Evolutionary conservation across 495 filamentous ascomycete species (phyloP).

Genomic region (Barbatosphaeria neglecta): DNA sequence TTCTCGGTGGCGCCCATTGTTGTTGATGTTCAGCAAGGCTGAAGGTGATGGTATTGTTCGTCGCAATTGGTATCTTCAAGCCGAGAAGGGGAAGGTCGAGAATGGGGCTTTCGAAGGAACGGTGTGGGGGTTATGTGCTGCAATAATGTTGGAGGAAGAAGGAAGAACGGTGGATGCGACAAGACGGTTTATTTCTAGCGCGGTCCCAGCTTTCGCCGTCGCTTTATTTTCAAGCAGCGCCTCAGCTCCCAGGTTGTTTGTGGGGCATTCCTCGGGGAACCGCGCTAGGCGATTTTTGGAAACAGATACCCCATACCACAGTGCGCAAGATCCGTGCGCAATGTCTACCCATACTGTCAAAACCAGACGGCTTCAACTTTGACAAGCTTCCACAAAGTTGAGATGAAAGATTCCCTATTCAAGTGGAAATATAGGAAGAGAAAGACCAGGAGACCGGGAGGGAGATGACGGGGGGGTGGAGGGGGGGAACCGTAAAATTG

Average conservation of each 20-base stretch:
- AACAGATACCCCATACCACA: neutral
- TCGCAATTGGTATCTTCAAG: neutral
- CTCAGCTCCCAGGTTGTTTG: neutral
- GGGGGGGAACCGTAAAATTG: too few relatives aligned
- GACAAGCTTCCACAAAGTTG: too few relatives aligned
- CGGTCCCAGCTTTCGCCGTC: neutral
- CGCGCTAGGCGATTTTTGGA: neutral
- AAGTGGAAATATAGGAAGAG: too few relatives aligned
- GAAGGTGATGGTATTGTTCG: neutral
- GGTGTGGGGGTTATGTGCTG: neutral
- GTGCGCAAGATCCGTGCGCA: neutral
- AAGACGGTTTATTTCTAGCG: neutral
- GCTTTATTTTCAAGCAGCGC: neutral
- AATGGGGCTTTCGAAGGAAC: neutral
- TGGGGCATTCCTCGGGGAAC: neutral
- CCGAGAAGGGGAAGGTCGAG: neutral
- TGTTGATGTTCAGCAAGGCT: conserved; percentile 2
- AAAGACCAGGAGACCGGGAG: too few relatives aligned
- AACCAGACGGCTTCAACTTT: too few relatives aligned
- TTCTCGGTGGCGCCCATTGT: conserved; percentile 29
- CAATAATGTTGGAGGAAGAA: neutral
- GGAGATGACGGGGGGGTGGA: too few relatives aligned
- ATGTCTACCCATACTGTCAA: neutral
- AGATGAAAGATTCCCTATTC: too few relatives aligned
- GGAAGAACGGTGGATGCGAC: neutral